Evolutionary conservation across 148 eudicot genomes (phyloP).

Genomic region (Chenopodium quinoa): DNA sequence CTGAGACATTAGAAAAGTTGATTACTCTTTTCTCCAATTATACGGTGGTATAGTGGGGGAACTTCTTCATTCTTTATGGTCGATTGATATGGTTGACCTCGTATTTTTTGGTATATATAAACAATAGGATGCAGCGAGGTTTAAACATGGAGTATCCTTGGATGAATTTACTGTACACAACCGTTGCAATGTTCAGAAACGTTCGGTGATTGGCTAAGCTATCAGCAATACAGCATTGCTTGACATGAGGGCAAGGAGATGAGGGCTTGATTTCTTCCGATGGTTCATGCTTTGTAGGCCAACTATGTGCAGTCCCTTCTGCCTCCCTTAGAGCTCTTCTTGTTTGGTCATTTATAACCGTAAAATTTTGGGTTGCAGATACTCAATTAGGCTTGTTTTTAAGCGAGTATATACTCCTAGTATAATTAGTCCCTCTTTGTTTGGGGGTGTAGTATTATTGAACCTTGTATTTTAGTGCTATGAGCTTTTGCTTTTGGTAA

Average conservation of each 20-base stretch:
- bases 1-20: constrained; percentile 37
- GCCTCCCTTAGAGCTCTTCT: constrained; percentile 4
- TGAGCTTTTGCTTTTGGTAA: constrained; percentile 17
- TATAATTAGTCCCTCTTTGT: not conserved
- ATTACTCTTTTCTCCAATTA: constrained; percentile 40
- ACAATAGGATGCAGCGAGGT: constrained; percentile 17
- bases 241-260: constrained; percentile 7
- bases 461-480: constrained; percentile 7
- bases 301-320: constrained; percentile 11
- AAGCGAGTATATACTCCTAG: constrained; percentile 1
- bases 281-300: constrained; percentile 16
- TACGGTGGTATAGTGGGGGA: constrained; percentile 33
- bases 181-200: not conserved
- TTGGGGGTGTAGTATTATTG: constrained; percentile 5
- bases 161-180: constrained; percentile 7
- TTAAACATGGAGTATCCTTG: not conserved
- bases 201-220: not conserved
- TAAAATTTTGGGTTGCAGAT: constrained; percentile 14
- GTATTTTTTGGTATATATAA: constrained; percentile 28
- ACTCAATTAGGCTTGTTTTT: constrained; percentile 4
- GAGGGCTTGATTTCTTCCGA: constrained; percentile 12
- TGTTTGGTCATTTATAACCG: not conserved
- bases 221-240: constrained; percentile 19
- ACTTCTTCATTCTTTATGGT: constrained; percentile 37
- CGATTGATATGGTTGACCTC: constrained; percentile 23